Evolutionary conservation across 129 eudicot species (phyloP), one percentile per base, ranked within the genome.

Genomic region (Daucus carota): DNA sequence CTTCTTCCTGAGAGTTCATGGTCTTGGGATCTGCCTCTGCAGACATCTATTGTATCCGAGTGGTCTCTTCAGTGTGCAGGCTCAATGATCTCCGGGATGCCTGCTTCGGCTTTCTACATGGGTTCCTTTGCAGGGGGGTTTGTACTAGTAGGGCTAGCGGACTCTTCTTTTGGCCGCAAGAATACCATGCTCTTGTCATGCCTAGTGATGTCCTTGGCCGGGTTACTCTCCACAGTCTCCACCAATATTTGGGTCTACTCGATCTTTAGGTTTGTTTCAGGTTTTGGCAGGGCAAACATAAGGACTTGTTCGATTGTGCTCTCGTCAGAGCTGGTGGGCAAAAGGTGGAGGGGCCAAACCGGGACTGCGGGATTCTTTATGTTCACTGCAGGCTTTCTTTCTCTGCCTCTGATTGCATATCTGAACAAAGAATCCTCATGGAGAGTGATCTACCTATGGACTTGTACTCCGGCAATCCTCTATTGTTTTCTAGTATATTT

Each of bases 41-140:
- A 77, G 59, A 69, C 85, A 0, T 85, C 92, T 46, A 74, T 77
- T 16, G 72, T 88, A 8, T 88, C 92, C 1, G 84, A 86, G 40
- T 86, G 84, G 84, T 71, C 72, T 9, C 83, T 86, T 1, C 71
- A 76, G 54, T 83, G 87, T 73, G 80, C 80, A 5, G 70, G 84
- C 70, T 81, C 92, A 15, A 3, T 88, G 32, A 74, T 85, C 33
- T 76, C 77, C 0, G 83, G 88, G 69, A 67, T 88, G 24, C 87
- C 87, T 0, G 78, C 87, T 16, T 83, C 89, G 10, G 78, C 84
- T 6, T 85, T 83, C 84, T 85, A 80, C 70, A 5, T 75, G 33
- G 92, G 89, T 36, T 85, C 86, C 60, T 73, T 88, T 0, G 50
- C 75, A 0, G 89, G 88, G 18, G 92, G 92, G 1, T 70, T 88